These are phyloP conservation scores for Pulveroboletus frians DNA, from an alignment of 768 basidiomycete species.

Conservation along the genomic window DNA sequence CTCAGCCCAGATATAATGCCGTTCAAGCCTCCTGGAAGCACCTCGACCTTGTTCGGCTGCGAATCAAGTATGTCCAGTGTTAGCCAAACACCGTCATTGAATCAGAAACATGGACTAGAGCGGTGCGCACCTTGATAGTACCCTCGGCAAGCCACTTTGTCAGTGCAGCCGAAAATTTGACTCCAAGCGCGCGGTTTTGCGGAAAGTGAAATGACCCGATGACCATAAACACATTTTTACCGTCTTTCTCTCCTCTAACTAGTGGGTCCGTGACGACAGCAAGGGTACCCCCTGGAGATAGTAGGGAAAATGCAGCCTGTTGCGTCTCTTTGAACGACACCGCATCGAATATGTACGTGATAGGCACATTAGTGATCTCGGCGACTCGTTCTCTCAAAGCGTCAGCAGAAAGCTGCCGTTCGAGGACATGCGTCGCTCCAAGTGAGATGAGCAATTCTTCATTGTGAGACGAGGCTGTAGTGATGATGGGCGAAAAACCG, in stretches of 20 bases:
- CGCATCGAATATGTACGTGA: slow-evolving; percentile 23
- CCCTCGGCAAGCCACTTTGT: slow-evolving; percentile 13
- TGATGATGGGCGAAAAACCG: slow-evolving; percentile 33
- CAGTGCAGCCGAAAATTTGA: slow-evolving; percentile 7
- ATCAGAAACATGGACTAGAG: no score
- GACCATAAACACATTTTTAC: not conserved
- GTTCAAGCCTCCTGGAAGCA: slow-evolving; percentile 34
- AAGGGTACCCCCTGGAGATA: slow-evolving; percentile 30
- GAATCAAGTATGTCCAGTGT: not conserved
- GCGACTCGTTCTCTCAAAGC: slow-evolving; percentile 1
- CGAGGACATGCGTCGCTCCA: slow-evolving; percentile 35
- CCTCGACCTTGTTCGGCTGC: slow-evolving; percentile 36
- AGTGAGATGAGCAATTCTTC: slow-evolving; percentile 26
- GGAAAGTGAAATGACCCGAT: slow-evolving; percentile 3
- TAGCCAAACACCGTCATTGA: not conserved
- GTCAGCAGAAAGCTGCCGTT: slow-evolving; percentile 20
- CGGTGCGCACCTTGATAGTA: slow-evolving; percentile 14
- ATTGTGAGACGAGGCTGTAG: slow-evolving; percentile 35
- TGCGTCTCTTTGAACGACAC: slow-evolving; percentile 32
- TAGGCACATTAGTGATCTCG: no score
- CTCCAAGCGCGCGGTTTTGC: slow-evolving; percentile 2
- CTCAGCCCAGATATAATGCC: slow-evolving; percentile 32
- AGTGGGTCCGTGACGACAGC: not conserved
- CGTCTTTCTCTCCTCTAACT: no score
- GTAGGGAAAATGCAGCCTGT: slow-evolving; percentile 22